Evolutionary conservation across 2,329 filamentous ascomycete genomes (phyloP).

Genomic region (Penicillium sp.): DNA sequence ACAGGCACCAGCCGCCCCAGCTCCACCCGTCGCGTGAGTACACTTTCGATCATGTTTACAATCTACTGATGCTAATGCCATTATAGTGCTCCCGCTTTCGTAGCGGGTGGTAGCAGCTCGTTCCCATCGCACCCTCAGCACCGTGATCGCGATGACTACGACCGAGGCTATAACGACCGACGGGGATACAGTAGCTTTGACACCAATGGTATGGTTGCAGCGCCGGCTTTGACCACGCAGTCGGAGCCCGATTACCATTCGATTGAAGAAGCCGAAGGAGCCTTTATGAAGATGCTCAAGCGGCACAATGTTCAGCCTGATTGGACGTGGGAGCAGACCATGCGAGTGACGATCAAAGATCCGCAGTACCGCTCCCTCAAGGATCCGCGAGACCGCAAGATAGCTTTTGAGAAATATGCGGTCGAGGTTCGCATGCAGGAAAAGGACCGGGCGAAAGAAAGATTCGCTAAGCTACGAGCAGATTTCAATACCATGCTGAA

Average conservation of each 20-base stretch:
- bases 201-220: constrained; percentile 41
- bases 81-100: constrained; percentile 52
- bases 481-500: constrained; percentile 96
- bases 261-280: constrained; percentile 84
- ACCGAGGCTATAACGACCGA: constrained; percentile 46
- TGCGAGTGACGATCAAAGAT: constrained; percentile 82
- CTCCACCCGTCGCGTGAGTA: constrained; percentile 49
- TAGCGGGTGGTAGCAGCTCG: constrained; percentile 55
- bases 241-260: constrained; percentile 74
- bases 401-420: constrained; percentile 92
- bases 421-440: constrained; percentile 86
- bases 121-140: constrained; percentile 37
- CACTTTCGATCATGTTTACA: neutral
- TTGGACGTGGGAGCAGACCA: constrained; percentile 88
- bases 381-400: constrained; percentile 84
- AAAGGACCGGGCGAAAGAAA: constrained; percentile 90
- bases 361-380: constrained; percentile 90
- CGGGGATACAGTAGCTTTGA: constrained; percentile 48
- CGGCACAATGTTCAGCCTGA: constrained; percentile 83
- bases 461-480: constrained; percentile 81
- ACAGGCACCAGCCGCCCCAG: constrained; percentile 48
- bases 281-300: constrained; percentile 85
- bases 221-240: constrained; percentile 40
- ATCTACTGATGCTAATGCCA: constrained; percentile 40
- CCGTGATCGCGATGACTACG: constrained; percentile 51